Percentiles rank a stretch among this genome's conserved stretches.
phyloP scores from a whole-genome alignment of 2,329 filamentous ascomycete genomes.

The Epicoccum nigrum region DNA sequence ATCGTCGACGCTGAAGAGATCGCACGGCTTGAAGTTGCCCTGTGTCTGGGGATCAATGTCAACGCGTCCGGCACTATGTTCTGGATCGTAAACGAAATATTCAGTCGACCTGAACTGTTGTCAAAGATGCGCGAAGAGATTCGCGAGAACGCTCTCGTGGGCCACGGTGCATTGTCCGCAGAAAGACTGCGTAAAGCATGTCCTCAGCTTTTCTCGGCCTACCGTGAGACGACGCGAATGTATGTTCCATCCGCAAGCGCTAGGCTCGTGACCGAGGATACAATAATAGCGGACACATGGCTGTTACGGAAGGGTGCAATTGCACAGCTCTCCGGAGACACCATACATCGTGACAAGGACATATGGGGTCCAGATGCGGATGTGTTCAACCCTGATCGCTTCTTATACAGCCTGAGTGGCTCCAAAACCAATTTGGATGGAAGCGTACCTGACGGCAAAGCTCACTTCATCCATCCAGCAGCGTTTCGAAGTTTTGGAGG shows the following conservation, averaged over 20 bases:
- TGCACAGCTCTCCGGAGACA: constrained; percentile 54
- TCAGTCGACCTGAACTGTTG: constrained; percentile 49
- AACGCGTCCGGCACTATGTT: constrained; percentile 55
- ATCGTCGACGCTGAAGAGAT: constrained; percentile 21
- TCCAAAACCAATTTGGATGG: constrained; percentile 24
- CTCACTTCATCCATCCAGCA: constrained; percentile 31
- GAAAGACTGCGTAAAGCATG: constrained; percentile 47
- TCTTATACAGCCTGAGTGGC: constrained; percentile 37
- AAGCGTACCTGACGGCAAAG: constrained; percentile 17
- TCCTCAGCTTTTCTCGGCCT: constrained; percentile 54
- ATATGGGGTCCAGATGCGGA: constrained; percentile 55
- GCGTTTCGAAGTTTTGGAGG: constrained; percentile 45
- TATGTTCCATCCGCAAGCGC: constrained; percentile 48
- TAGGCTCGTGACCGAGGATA: constrained; percentile 53
- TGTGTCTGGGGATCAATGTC: constrained; percentile 46
- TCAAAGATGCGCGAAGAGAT: constrained; percentile 52
- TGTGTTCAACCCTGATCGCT: constrained; percentile 53
- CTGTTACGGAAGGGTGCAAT: constrained; percentile 53
- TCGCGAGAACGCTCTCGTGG: constrained; percentile 24
- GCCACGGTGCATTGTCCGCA: constrained; percentile 44
- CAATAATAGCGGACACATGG: constrained; percentile 50
- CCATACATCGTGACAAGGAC: constrained; percentile 50
- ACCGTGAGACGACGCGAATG: constrained; percentile 55
- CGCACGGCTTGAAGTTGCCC: constrained; percentile 31
- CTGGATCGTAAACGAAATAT: constrained; percentile 55